A percentile compares a stretch with the other conserved stretches of the same genome.
These are phyloP conservation scores for Fragilariopsis cylindrus DNA, from an alignment of 108 stramenopile species.

Conservation along the genomic window DNA sequence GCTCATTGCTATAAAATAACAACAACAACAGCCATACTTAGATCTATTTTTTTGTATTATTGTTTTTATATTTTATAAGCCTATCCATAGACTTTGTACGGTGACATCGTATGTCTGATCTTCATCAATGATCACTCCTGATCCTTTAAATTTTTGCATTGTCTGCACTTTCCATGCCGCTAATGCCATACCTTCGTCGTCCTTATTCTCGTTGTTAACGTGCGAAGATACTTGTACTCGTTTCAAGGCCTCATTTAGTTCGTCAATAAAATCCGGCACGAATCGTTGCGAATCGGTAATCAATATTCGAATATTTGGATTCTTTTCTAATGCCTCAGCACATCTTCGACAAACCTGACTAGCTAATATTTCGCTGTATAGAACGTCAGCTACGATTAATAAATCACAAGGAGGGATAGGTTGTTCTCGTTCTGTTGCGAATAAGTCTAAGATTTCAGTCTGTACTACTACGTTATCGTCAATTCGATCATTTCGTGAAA, in stretches of 20 bases:
- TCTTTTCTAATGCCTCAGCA: conserved; percentile 43
- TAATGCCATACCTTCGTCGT: not conserved
- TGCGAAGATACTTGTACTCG: conserved; percentile 7
- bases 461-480: conserved; percentile 15
- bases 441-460: conserved; percentile 36
- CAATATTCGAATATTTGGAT: conserved; percentile 38
- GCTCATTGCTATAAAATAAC: not conserved
- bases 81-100: conserved; percentile 60
- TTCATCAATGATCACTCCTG: conserved; percentile 72
- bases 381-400: conserved; percentile 73
- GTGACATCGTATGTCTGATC: conserved; percentile 78
- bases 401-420: conserved; percentile 46
- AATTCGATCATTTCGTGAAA: conserved; percentile 23
- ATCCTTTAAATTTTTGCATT: conserved; percentile 53
- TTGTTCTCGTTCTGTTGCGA: conserved; percentile 7
- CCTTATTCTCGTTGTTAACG: conserved; percentile 5
- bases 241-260: conserved; percentile 36
- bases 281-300: conserved; percentile 82
- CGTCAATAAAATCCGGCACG: conserved; percentile 54
- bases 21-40: not conserved
- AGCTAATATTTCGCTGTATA: conserved; percentile 70
- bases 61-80: not conserved
- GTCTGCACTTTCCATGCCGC: conserved; percentile 39
- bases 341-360: conserved; percentile 57
- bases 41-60: not conserved